Evolutionary conservation across 2,329 filamentous ascomycete genomes (phyloP).

Genomic region (Ophiocordyceps camponoti-floridani): DNA sequence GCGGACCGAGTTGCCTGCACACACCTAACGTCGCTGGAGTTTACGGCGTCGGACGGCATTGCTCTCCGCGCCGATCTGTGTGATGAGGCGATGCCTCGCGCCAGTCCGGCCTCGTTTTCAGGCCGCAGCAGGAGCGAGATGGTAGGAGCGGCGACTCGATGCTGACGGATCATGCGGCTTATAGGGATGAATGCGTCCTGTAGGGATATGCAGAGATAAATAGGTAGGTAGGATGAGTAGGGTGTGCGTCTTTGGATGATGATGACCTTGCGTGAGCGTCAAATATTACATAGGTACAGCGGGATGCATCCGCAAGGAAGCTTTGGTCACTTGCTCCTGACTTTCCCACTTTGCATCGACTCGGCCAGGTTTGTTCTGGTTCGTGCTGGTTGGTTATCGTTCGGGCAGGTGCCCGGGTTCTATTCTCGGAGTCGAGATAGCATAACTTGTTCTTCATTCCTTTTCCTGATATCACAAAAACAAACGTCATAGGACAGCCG

Average conservation of each 20-base stretch:
- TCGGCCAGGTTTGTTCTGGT: background rate
- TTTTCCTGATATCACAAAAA: background rate
- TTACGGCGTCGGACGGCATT: background rate
- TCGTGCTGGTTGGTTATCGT: background rate
- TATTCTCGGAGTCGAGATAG: too few relatives aligned
- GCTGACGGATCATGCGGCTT: background rate
- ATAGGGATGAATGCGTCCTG: background rate
- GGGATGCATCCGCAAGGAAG: background rate
- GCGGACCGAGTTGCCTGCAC: background rate
- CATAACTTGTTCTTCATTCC: too few relatives aligned
- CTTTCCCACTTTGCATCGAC: background rate
- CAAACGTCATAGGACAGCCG: background rate
- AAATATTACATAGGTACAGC: too few relatives aligned
- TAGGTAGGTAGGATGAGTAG: background rate
- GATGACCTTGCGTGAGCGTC: background rate
- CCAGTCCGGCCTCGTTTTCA: background rate
- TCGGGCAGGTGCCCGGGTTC: too few relatives aligned
- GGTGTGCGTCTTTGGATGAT: background rate
- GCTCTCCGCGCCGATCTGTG: constrained; percentile 1
- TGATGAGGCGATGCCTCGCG: constrained; percentile 5
- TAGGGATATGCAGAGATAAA: background rate
- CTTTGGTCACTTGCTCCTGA: background rate
- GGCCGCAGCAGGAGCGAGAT: background rate
- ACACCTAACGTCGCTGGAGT: constrained; percentile 9
- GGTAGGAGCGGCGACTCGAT: background rate